Conservation (phyloP, 768 basidiomycete genomes). For the Suillus sp. region DNA sequence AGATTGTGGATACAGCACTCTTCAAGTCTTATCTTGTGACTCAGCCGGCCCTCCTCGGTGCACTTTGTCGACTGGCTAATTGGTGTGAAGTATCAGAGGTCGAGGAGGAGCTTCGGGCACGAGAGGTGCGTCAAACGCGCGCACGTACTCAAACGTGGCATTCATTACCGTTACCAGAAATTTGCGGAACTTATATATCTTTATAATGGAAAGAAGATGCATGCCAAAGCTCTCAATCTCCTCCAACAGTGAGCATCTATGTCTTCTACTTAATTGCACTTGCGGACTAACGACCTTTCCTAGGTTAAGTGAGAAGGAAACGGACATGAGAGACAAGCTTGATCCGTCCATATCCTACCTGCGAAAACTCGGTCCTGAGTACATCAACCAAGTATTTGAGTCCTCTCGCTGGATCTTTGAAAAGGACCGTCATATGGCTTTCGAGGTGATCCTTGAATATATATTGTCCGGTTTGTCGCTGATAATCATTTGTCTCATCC, state of each 20-base stretch:
- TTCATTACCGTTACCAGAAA: conserved; percentile 57
- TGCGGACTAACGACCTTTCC: conserved; percentile 1
- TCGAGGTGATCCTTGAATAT: conserved; percentile 55
- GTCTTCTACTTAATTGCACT: not conserved
- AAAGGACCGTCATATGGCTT: conserved; percentile 67
- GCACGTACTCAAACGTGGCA: not conserved
- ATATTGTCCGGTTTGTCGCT: not conserved
- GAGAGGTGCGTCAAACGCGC: conserved; percentile 56
- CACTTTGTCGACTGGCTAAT: conserved; percentile 87
- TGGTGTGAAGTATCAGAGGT: conserved; percentile 98
- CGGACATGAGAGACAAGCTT: conserved; percentile 77
- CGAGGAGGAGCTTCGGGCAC: conserved; percentile 79
- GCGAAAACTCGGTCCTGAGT: conserved; percentile 84
- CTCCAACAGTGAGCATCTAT: conserved; percentile 70
- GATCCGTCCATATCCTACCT: conserved; percentile 86
- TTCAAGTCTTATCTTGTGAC: conserved; percentile 91
- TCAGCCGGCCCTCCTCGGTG: conserved; percentile 77
- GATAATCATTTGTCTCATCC: not conserved
- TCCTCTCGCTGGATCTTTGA: conserved; percentile 87
- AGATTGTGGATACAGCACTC: conserved; percentile 93
- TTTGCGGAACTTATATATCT: conserved; percentile 86
- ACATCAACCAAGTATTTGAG: conserved; percentile 80
- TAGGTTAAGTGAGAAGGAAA: conserved; percentile 80
- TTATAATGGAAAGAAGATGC: conserved; percentile 96
- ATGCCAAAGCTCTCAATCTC: conserved; percentile 79